phyloP scores from a whole-genome alignment of 139 green algal genomes.

The Diplosphaera chodatii region DNA sequence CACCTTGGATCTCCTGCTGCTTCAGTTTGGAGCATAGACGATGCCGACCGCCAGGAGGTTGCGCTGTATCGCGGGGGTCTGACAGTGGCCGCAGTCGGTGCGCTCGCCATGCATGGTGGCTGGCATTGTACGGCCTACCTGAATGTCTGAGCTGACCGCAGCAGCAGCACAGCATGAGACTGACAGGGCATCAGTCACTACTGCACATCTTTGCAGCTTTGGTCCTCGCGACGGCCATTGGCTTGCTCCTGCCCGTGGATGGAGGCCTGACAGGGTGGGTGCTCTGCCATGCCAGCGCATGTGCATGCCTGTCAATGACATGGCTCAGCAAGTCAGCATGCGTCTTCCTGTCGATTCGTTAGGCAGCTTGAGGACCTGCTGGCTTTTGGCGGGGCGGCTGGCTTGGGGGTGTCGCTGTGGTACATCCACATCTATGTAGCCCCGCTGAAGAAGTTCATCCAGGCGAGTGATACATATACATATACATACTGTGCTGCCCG shows the following conservation, averaged over 20 bases:
- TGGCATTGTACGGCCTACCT: no score
- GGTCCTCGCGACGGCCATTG: not conserved
- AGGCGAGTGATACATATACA: no score
- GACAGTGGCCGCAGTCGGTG: not conserved
- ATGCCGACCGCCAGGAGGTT: not conserved
- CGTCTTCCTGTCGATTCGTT: no score
- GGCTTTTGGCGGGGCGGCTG: slow-evolving; percentile 29
- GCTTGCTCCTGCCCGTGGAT: not conserved
- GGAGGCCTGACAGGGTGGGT: not conserved
- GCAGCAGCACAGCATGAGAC: no score
- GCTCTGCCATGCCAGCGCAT: no score
- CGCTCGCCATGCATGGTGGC: not conserved
- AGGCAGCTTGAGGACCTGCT: slow-evolving; percentile 16
- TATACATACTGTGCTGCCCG: no score
- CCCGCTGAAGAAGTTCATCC: slow-evolving; percentile 68
- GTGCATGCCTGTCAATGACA: no score
- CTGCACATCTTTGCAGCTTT: not conserved
- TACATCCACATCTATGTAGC: slow-evolving; percentile 92
- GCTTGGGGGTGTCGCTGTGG: slow-evolving; percentile 62
- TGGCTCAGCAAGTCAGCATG: no score
- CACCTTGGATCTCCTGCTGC: no score
- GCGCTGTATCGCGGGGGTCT: not conserved
- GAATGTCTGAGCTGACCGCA: no score
- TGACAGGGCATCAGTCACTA: no score
- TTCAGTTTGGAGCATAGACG: not conserved